Evolutionary conservation across 345 rosid genomes (phyloP).

Genomic region (Eucalyptus grandis): DNA sequence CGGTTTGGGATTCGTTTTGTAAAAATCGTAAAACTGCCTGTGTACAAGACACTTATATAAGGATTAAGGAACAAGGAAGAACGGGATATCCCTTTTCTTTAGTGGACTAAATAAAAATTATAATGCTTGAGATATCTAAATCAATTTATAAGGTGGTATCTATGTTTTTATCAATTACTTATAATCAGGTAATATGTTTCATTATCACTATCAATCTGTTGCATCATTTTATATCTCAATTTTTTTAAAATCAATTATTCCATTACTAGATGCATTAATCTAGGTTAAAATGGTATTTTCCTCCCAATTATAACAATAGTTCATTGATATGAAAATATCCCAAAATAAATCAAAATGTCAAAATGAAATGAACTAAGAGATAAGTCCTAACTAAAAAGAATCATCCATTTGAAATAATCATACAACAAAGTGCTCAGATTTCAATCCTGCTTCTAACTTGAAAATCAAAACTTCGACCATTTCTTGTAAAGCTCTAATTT

Average conservation of each 20-base stretch:
- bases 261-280: neutral
- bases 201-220: neutral
- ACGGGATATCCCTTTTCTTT: neutral
- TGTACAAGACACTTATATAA: neutral
- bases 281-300: neutral
- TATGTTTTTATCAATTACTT: neutral
- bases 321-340: neutral
- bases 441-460: neutral
- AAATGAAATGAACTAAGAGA: neutral
- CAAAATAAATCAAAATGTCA: neutral
- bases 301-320: neutral
- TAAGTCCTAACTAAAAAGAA: neutral
- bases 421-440: neutral
- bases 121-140: neutral
- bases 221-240: neutral
- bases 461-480: neutral
- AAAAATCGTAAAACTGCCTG: neutral
- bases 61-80: neutral
- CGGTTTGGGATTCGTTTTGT: neutral
- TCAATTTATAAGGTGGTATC: neutral
- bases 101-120: neutral
- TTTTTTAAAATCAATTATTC: neutral
- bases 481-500: neutral
- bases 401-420: neutral
- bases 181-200: neutral